Base-by-base conservation (phyloP, 1,284 basidiomycete species). In the Coniophora puteana region DNA sequence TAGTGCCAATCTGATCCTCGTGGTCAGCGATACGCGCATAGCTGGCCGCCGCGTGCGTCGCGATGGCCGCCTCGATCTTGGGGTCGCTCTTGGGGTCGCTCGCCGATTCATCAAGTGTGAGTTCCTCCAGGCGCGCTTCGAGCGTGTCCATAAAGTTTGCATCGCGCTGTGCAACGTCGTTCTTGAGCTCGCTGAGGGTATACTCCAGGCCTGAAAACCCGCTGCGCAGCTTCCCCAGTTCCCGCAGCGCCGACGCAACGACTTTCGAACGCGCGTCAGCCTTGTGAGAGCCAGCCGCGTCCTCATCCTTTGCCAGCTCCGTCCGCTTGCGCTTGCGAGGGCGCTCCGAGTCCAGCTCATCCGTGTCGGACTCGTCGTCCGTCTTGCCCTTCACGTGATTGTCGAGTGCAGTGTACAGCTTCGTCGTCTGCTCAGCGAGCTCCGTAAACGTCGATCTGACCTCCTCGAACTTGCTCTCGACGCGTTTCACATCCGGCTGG, bases 91-190 rank as follows among this genome's bases (percentile, higher is more conserved):
- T 10, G 8, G 11, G 20, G 46, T 40, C 24, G 43, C 48, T n/a
- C n/a, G n/a, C n/a, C n/a, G n/a, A n/a, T 21, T 26, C 30, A 24
- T 51, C 38, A 13, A 52, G 36, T 11, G 54, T 43, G 16, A 53
- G 44, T 14, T 61, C 62, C 37, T 70, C 62, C 13, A 68, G 38
- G 35, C 61, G 57, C 23, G 45, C 50, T 10, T 69, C 65, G 14
- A 77, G 53, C 41, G 70, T 63, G 8, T 65, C 61, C 3, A 54
- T 42, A 4, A 69, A 22, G 11, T 67, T 54, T 11, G 44, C 43
- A 31, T 71, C 63, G 35, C 67, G 66, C 35, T 67, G 65, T 3
- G 49, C 48, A 29, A 76, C 48, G 38, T 71, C 65, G 46, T 78
- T 74, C 46, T 72, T 58, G 23, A 80, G 50, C 4, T 67, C 61